Conservation (phyloP, 108 stramenopile species). For the Licmophora abbreviata region DNA sequence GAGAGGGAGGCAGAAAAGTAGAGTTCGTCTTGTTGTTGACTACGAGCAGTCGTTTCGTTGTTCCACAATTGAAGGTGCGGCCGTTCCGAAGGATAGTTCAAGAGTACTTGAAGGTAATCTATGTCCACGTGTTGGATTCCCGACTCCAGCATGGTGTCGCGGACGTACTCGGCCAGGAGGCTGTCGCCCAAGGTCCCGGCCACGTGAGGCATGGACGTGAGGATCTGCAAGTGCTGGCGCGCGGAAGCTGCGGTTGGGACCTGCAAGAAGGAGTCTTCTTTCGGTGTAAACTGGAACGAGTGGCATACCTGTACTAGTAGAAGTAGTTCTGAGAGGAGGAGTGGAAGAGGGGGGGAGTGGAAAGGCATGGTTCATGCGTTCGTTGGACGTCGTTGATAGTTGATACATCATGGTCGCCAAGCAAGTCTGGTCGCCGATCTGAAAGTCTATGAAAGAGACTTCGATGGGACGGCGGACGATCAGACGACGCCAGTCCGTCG, state of each 20-base stretch:
- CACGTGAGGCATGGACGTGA: constrained; percentile 37
- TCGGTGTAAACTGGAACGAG: too few species aligned
- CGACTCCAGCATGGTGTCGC: constrained; percentile 13
- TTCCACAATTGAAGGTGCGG: constrained; percentile 7
- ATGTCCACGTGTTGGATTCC: constrained; percentile 32
- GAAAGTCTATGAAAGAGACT: too few species aligned
- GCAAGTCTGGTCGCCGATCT: too few species aligned
- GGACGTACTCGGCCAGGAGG: constrained; percentile 49
- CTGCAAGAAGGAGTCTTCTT: constrained; percentile 7
- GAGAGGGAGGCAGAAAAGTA: constrained; percentile 31
- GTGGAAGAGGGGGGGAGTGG: too few species aligned
- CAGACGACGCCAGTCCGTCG: too few species aligned
- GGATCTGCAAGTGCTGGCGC: constrained; percentile 3
- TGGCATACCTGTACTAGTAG: too few species aligned
- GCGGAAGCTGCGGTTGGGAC: constrained; percentile 7
- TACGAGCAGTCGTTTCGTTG: constrained; percentile 2
- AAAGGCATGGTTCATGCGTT: too few species aligned
- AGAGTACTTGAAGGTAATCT: constrained; percentile 27
- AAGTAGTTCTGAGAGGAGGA: too few species aligned
- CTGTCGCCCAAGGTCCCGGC: constrained; percentile 54
- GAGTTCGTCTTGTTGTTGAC: background rate
- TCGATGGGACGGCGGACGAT: too few species aligned
- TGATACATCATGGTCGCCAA: too few species aligned
- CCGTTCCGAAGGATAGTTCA: constrained; percentile 37
- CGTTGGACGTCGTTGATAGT: too few species aligned